Conservation (phyloP, 345 rosid genomes). For the Boechera divaricarpa region DNA sequence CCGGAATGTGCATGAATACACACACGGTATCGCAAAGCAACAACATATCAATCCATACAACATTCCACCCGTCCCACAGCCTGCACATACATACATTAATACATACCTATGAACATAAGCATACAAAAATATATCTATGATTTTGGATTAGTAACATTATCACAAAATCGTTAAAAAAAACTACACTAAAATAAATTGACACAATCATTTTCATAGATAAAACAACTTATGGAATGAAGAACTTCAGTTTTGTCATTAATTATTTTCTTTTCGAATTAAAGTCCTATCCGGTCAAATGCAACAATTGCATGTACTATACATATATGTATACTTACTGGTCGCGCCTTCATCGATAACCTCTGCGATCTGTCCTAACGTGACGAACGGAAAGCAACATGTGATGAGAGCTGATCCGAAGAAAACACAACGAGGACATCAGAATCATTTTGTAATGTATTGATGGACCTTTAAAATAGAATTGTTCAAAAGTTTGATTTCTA, state of each 20-base stretch:
- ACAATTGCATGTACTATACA: neutral
- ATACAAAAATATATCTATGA: neutral
- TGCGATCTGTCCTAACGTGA: slow-evolving; percentile 65
- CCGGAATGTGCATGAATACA: slow-evolving; percentile 46
- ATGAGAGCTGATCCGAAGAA: slow-evolving; percentile 53
- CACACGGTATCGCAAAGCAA: slow-evolving; percentile 30
- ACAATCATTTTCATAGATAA: too few relatives aligned
- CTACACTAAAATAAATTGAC: too few relatives aligned
- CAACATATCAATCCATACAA: slow-evolving; percentile 40
- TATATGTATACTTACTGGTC: slow-evolving; percentile 45
- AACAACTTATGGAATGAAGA: too few relatives aligned
- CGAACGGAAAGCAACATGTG: slow-evolving; percentile 57
- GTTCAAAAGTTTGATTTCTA: neutral
- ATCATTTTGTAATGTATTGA: neutral
- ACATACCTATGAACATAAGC: too few relatives aligned
- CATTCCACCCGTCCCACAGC: slow-evolving; percentile 39
- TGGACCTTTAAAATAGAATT: neutral
- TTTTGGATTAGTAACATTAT: neutral
- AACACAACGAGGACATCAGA: neutral
- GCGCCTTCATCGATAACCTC: slow-evolving; percentile 57
- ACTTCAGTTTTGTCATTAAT: too few relatives aligned
- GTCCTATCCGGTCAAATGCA: neutral
- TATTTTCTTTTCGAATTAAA: too few relatives aligned
- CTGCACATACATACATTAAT: slow-evolving; percentile 1
- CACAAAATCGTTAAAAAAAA: neutral